Evolutionary conservation across 2,329 filamentous ascomycete genomes (phyloP).

Genomic region (Talaromyces sp.): DNA sequence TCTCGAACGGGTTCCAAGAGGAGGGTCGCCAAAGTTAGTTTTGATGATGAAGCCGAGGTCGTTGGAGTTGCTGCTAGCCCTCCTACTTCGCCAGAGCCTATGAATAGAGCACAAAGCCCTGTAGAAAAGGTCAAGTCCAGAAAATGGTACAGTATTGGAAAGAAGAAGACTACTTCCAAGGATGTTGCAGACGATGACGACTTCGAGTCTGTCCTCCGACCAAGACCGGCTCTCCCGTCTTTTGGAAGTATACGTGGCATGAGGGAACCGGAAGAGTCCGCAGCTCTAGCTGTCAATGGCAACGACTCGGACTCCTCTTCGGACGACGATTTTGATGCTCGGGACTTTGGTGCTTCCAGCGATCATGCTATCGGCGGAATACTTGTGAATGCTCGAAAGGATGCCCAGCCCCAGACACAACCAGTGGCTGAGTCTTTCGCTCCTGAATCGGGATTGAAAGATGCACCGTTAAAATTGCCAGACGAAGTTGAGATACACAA

Average conservation of each 20-base stretch:
- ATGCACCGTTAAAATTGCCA: background rate
- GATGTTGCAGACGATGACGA: conserved; percentile 45
- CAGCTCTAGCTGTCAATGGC: conserved; percentile 24
- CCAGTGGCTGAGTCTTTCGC: background rate
- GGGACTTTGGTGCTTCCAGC: conserved; percentile 42
- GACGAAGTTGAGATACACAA: background rate
- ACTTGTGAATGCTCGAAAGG: conserved; percentile 38
- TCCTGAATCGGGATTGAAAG: background rate
- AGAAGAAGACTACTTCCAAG: conserved; percentile 28
- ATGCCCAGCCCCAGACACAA: background rate
- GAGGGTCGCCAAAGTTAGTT: conserved; percentile 64
- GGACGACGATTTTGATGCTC: conserved; percentile 44
- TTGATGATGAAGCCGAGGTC: conserved; percentile 55
- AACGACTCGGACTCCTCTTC: conserved; percentile 33
- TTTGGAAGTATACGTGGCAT: conserved; percentile 61
- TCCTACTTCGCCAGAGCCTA: conserved; percentile 40
- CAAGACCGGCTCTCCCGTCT: conserved; percentile 56
- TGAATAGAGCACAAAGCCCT: conserved; percentile 31
- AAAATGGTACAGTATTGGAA: conserved; percentile 37
- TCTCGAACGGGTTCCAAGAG: conserved; percentile 44
- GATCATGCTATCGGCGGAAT: conserved; percentile 53
- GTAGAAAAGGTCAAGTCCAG: conserved; percentile 31
- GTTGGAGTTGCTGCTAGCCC: conserved; percentile 45
- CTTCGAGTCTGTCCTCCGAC: conserved; percentile 55
- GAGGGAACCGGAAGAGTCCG: conserved; percentile 22